Evolutionary conservation across 2,329 filamentous ascomycete genomes (phyloP).

Genomic region (Colletotrichum simmondsii): DNA sequence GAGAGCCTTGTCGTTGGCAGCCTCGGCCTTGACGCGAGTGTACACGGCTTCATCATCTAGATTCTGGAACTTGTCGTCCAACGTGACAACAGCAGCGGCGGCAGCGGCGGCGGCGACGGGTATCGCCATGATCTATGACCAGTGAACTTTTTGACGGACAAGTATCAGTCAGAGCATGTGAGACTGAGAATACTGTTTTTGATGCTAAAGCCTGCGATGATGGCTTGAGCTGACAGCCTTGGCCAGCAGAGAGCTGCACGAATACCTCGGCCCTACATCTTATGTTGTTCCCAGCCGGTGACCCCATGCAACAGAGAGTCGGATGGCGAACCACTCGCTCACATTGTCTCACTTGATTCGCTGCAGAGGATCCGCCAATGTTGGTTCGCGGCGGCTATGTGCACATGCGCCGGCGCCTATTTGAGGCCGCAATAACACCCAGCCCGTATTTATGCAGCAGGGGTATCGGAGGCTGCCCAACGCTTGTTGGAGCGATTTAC

Average conservation of each 20-base stretch:
- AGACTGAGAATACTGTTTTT: not conserved
- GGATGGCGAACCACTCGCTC: not conserved
- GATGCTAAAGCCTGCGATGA: not conserved
- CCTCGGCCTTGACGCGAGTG: constrained; percentile 51
- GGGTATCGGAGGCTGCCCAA: not conserved
- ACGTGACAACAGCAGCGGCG: not conserved
- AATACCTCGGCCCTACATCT: not conserved
- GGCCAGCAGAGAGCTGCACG: not conserved
- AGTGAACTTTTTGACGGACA: not conserved
- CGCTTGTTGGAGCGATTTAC: not conserved
- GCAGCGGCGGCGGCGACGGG: not conserved
- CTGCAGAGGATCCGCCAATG: not conserved
- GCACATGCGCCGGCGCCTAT: not conserved
- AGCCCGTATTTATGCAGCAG: not conserved
- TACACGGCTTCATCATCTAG: constrained; percentile 65
- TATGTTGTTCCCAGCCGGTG: not conserved
- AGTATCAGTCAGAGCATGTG: not conserved
- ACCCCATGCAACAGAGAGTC: not conserved
- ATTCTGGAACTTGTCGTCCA: constrained; percentile 54
- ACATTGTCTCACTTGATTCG: not conserved
- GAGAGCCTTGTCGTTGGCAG: constrained; percentile 51
- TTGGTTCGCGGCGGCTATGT: not conserved
- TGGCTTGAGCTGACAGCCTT: not conserved
- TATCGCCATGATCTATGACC: not conserved
- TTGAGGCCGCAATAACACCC: not conserved